Base-by-base conservation (phyloP, 352 stramenopile species). In the Globisporangium ultimum region DNA sequence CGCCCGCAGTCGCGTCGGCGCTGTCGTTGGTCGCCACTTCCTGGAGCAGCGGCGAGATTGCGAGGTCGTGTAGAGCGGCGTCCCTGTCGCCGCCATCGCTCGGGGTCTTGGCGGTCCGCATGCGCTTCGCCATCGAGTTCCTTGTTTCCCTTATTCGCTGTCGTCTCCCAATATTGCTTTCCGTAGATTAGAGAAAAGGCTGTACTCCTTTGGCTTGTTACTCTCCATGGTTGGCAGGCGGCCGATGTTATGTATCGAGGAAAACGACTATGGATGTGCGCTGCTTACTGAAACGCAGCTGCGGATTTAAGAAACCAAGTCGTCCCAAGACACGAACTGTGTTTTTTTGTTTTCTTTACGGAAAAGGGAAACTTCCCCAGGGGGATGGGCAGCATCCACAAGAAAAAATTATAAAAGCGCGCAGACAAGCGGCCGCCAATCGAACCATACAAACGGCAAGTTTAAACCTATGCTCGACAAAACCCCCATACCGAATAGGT, bases 71-170 rank as follows among this genome's bases (percentile, higher is more conserved):
- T 11, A 65, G 45, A 9, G 58, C 59, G 58, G 53, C 28, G 45
- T 63, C 45, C 12, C 55, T 53, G 45, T 45, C 28, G 14, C 20
- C 21, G 53, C 22, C 38, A 7, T 53, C 54, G 54, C 34, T 75
- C 38, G 38, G 61, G 34, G 34, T 58, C 61, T 66, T 67, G 45
- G 22, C 56, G 21, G 74, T 71, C 64, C 81, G 74, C 13, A 91
- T 55, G 63, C 81, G 81, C 68, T 91, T 91, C 38, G 81, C 72
- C 79, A 91, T 89, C 21, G 32, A 42, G 50, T 51, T 41, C n/a
- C 40, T 43, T 57, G 13, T 21, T 55, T 20, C 12, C 20, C 20
- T 48, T n/a, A 3, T 38, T 34, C 46, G 55, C 20, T 24, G 17
- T 34, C 20, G 47, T 36, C 11, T 14, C 38, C 34, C 38, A 53